Evolutionary conservation across 208 protist species (phyloP), one percentile per base, ranked within the genome.

Genomic region (Jaenimonas drosophilae): DNA sequence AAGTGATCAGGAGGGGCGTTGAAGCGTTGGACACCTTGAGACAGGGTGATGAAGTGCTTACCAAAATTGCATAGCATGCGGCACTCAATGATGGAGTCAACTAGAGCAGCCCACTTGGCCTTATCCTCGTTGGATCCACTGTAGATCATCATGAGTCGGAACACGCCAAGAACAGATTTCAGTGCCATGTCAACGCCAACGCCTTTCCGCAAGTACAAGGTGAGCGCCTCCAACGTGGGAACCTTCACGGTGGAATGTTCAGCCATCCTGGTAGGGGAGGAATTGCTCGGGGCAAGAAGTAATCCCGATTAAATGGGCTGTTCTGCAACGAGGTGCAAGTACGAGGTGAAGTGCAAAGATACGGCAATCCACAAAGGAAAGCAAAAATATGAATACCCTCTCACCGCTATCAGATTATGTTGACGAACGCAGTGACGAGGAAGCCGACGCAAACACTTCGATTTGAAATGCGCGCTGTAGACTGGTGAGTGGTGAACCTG

Each of bases 11-110:
- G n/a, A n/a, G n/a, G 37, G 40, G 58, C 54, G 28, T 59, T 28
- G 20, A 65, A 58, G 24, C 45, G 51, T 2, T 40, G 51, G 30
- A 83, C 17, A 7, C 41, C 66, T 47, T 87, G 69, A 20, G 42
- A 58, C n/a, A 86, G 52, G 2, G 86, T 89, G 1, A 75, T 47
- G 19, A 28, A 16, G 0, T 71, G 59, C 0, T 76, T 59, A 29
- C 76, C 80, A 56, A 82, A 83, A 57, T 94, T 94, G 36, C 69
- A 72, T 28, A 94, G 66, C 86, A 94, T 94, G 7, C 86, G 76
- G 50, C 74, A 85, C 51, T 94, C 82, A 28, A 94, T 71, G 29
- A 94, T 86, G 29, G 59, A 49, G 40, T 72, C 62, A 11, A 72
- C 63, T 14, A 94, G 27, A 3, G 51, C 30, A 21, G 65, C 55